Evolutionary conservation across 2,329 filamentous ascomycete species (phyloP).

Genomic region (Aulographum hederae): DNA sequence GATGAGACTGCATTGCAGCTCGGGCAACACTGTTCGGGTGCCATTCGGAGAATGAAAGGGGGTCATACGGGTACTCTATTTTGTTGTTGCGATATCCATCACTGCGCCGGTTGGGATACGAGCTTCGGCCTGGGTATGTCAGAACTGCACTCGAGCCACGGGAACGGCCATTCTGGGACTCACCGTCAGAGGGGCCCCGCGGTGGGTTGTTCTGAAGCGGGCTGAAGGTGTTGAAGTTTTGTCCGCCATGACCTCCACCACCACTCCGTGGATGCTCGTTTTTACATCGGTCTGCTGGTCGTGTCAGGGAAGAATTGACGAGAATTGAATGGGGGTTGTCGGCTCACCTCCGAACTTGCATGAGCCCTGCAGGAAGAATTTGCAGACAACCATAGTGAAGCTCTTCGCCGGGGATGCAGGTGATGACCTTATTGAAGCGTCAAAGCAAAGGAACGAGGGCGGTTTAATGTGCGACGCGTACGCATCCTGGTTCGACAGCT

Average conservation of each 20-base stretch:
- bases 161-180: too few relatives aligned
- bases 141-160: not conserved
- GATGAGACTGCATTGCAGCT: too few relatives aligned
- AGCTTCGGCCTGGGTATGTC: too few relatives aligned
- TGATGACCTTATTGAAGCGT: not conserved
- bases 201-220: too few relatives aligned
- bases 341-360: constrained; percentile 46
- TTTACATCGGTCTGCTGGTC: constrained; percentile 34
- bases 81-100: not conserved
- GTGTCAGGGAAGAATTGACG: constrained; percentile 5
- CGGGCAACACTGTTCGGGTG: not conserved
- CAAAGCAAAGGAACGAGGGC: constrained; percentile 1
- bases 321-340: not conserved
- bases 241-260: too few relatives aligned
- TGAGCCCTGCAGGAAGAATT: constrained; percentile 43
- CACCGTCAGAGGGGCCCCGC: too few relatives aligned
- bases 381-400: constrained; percentile 35
- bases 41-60: not conserved
- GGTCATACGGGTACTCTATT: not conserved
- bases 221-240: too few relatives aligned
- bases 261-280: constrained; percentile 37
- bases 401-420: not conserved
- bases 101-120: not conserved
- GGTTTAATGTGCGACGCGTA: not conserved
- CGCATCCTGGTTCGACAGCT: not conserved